Evolutionary conservation across 139 green algal species (phyloP), one percentile per base, ranked within the genome.

Genomic region (Asterochloris sp.): DNA sequence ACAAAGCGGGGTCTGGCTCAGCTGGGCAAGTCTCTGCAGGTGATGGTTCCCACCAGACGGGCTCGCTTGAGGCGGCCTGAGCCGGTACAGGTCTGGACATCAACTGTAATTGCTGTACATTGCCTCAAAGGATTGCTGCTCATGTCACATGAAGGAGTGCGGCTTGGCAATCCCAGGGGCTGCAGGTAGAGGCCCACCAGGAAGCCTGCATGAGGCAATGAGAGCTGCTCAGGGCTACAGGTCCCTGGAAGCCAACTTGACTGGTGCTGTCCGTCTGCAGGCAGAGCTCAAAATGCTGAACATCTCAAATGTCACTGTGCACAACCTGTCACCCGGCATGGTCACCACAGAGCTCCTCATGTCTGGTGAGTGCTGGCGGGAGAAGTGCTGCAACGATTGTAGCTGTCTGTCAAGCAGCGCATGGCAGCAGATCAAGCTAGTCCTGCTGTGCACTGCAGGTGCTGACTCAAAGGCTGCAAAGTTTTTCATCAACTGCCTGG

Each of bases 311-410:
- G 93, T 98, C 13, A 87, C 86, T 47, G 82, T 98, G 13, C 95
- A 98, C 89, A 96, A 96, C 85, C 88, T 98, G 54, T 94, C 86
- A 2, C 93, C 94, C 0, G 94, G 94, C 38, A 99, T 99, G 96
- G 95, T 98, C 13, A 97, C 92, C 17, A 99, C 96, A 27, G 94
- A 98, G 21, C 87, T 98, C 78, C 89, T 98, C 11, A 97, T 98
- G 94, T 90, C 92, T 26, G 95, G 95, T 28, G 81, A 77, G 19
- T 68, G 82, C 27, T 71, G 66, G 19, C 9, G 66, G 4, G 21
- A 71, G 1, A 69, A 19, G 16, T 76, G n/a, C 69, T 62, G n/a
- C 24, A 10, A 19, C 61, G 19, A 6, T 76, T 76, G 69, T 9
- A 28, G 24, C 23, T 76, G n/a, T 71, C 21, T 71, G 4, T 71